Conservation (phyloP, 768 basidiomycete genomes). For the Mycena sanguinolenta region DNA sequence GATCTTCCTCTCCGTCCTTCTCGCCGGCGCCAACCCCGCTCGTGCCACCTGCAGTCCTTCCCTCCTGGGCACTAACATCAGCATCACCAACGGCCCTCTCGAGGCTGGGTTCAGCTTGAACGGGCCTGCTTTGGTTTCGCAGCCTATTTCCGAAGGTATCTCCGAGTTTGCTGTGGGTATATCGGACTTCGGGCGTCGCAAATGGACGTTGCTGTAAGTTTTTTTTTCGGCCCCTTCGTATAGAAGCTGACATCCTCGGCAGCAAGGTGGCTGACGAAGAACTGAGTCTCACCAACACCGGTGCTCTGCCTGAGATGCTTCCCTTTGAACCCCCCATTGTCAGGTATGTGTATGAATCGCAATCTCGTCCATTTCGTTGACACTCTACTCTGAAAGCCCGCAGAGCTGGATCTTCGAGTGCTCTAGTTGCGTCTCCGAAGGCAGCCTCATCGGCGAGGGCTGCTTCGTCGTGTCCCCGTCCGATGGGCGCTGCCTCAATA, state of each 20-base stretch:
- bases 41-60: conserved; percentile 13
- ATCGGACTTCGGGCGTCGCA: too few species aligned
- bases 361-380: conserved; percentile 14
- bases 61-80: conserved; percentile 8
- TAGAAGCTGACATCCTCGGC: conserved; percentile 14
- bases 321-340: not conserved
- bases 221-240: too few species aligned
- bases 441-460: conserved; percentile 13
- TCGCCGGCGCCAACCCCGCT: too few species aligned
- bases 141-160: conserved; percentile 6
- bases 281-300: conserved; percentile 15
- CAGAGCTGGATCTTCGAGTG: conserved; percentile 14
- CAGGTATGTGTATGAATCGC: conserved; percentile 9
- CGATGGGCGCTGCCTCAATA: conserved; percentile 16
- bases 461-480: conserved; percentile 9
- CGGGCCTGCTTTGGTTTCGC: conserved; percentile 8
- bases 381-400: conserved; percentile 12
- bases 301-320: not conserved
- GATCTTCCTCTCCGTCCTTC: too few species aligned
- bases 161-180: too few species aligned
- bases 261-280: conserved; percentile 13
- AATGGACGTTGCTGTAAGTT: too few species aligned
- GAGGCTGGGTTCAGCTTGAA: conserved; percentile 13
- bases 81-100: conserved; percentile 16
- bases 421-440: conserved; percentile 2